Percentiles rank a stretch among this genome's conserved stretches.
Conservation (phyloP, 495 filamentous ascomycete genomes). For the Aspergillus indologenus region DNA sequence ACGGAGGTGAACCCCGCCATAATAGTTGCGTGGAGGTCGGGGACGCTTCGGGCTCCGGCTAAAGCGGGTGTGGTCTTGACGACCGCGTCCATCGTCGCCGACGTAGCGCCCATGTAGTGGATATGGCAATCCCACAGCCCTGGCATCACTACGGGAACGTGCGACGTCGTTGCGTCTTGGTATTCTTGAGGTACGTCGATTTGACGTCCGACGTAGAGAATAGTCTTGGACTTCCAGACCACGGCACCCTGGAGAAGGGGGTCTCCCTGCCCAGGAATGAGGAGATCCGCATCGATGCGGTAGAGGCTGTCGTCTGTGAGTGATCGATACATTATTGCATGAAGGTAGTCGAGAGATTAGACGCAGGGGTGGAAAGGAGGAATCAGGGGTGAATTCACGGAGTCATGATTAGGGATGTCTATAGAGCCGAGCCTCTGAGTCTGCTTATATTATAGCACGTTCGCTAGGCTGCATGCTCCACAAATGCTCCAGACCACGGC, state of each 20-base stretch:
- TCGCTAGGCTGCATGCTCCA: too few species aligned
- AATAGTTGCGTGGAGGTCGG: constrained; percentile 39
- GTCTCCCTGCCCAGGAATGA: constrained; percentile 45
- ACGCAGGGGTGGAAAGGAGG: too few species aligned
- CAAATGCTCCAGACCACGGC: too few species aligned
- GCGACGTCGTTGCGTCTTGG: constrained; percentile 12
- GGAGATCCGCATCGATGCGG: constrained; percentile 33
- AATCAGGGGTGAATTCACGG: too few species aligned
- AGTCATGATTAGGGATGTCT: too few species aligned
- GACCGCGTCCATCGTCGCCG: constrained; percentile 7
- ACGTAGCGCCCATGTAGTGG: constrained; percentile 35
- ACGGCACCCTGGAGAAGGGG: constrained; percentile 38
- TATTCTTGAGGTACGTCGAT: constrained; percentile 34
- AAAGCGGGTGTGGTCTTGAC: constrained; percentile 14
- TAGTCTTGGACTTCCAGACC: constrained; percentile 39
- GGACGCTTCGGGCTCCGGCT: constrained; percentile 36
- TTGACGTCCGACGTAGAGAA: constrained; percentile 41
- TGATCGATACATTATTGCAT: neutral
- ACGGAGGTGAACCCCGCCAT: constrained; percentile 53
- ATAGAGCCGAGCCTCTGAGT: too few species aligned
- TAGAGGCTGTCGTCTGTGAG: constrained; percentile 7
- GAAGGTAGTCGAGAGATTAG: too few species aligned
- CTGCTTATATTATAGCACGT: too few species aligned
- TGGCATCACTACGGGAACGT: constrained; percentile 46
- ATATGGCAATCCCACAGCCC: constrained; percentile 54